Conservation (phyloP, 495 filamentous ascomycete species). For the Bacidia gigantensis region DNA sequence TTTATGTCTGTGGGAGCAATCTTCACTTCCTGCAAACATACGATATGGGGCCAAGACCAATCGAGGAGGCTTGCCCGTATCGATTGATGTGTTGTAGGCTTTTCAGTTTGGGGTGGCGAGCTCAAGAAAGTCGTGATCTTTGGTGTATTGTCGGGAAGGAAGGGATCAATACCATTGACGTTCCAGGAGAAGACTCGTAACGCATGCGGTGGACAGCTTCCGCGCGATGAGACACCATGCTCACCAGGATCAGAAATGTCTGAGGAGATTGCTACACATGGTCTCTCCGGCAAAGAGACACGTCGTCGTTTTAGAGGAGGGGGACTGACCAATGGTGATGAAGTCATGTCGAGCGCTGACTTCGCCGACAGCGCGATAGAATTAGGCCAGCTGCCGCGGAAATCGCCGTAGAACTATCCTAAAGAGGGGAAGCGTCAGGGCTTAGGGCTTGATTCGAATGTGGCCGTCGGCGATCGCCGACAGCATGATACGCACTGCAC, state of each 20-base stretch:
- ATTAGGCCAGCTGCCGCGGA: too few relatives aligned
- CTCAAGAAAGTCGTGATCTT: conserved; percentile 32
- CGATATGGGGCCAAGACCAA: conserved; percentile 32
- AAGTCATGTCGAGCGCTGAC: background rate
- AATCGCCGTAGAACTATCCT: too few relatives aligned
- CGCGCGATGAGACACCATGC: too few relatives aligned
- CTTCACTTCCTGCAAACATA: conserved; percentile 42
- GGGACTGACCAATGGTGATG: conserved; percentile 14
- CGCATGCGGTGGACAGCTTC: background rate
- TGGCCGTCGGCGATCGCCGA: too few relatives aligned
- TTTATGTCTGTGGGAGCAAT: conserved; percentile 25
- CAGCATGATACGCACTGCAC: too few relatives aligned
- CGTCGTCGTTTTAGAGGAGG: conserved; percentile 20
- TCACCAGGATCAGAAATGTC: background rate
- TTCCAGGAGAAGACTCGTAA: conserved; percentile 36
- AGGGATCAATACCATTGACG: conserved; percentile 35
- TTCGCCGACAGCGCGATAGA: too few relatives aligned
- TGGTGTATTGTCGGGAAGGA: conserved; percentile 21
- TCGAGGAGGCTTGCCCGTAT: conserved; percentile 31
- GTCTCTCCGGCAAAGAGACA: background rate
- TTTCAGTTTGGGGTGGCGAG: background rate
- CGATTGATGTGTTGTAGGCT: conserved; percentile 13
- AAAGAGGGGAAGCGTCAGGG: too few relatives aligned
- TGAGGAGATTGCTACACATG: background rate
- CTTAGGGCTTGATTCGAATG: too few relatives aligned